These are phyloP conservation scores for Suillus subluteus DNA, from an alignment of 768 basidiomycete species.

Conservation along the genomic window DNA sequence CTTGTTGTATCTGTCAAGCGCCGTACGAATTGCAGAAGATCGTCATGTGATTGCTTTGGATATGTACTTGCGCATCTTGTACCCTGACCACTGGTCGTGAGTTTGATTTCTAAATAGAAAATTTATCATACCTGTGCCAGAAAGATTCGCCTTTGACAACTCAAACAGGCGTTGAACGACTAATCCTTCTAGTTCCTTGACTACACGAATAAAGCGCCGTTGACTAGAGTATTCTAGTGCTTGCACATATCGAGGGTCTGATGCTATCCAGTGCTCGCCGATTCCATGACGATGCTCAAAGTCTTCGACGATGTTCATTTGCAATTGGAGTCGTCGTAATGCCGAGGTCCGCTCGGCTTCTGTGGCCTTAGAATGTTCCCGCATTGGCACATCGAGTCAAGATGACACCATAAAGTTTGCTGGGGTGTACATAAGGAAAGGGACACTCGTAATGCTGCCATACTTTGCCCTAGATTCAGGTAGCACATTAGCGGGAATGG, in stretches of 20 bases:
- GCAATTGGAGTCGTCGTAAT: slow-evolving; percentile 21
- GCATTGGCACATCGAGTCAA: slow-evolving; percentile 16
- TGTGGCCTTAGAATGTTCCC: slow-evolving; percentile 26
- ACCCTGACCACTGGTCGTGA: slow-evolving; percentile 27
- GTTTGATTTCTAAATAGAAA: not conserved
- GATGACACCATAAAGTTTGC: too few relatives aligned
- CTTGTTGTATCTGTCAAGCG: slow-evolving; percentile 36
- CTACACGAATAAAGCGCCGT: slow-evolving; percentile 29
- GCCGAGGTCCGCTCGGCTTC: slow-evolving; percentile 21
- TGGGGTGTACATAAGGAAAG: too few relatives aligned
- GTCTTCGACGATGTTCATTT: not conserved
- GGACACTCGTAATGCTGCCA: too few relatives aligned
- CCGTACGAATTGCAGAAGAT: slow-evolving; percentile 35
- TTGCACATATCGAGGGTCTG: slow-evolving; percentile 26
- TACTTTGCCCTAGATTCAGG: too few relatives aligned
- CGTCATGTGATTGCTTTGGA: slow-evolving; percentile 35
- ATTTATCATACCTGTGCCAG: slow-evolving; percentile 35
- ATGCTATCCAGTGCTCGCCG: slow-evolving; percentile 28
- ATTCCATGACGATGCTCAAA: slow-evolving; percentile 31
- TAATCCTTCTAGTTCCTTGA: slow-evolving; percentile 38
- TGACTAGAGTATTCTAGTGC: slow-evolving; percentile 9
- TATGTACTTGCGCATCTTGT: slow-evolving; percentile 38
- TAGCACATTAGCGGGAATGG: too few relatives aligned
- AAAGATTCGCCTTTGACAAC: slow-evolving; percentile 41
- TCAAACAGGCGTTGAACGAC: slow-evolving; percentile 41